These are phyloP conservation scores for Fusarium transvaalense DNA, from an alignment of 2,329 filamentous ascomycete species.

Conservation along the genomic window DNA sequence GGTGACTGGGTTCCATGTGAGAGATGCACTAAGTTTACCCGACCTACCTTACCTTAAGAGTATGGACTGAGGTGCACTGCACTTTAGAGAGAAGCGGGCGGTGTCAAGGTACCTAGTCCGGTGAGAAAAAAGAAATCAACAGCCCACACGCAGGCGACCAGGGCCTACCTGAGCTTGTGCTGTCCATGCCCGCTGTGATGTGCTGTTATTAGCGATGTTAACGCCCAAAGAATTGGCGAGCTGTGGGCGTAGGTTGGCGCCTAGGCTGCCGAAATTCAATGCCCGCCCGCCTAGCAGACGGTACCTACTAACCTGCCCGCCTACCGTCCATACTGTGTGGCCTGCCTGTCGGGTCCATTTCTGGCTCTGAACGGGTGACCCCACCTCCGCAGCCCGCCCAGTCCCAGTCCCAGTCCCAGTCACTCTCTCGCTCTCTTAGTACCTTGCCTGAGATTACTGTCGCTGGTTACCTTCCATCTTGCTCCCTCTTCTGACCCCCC, in stretches of 20 bases:
- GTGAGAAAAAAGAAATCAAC: constrained; percentile 6
- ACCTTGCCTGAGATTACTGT: constrained; percentile 28
- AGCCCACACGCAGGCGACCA: constrained; percentile 1
- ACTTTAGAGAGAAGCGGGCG: not conserved
- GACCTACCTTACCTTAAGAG: not conserved
- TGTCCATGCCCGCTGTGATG: not conserved
- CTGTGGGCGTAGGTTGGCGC: not conserved
- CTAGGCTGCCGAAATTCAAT: constrained; percentile 21
- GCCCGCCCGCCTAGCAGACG: too few species aligned
- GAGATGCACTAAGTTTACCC: constrained; percentile 26
- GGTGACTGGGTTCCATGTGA: constrained; percentile 38
- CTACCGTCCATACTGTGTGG: constrained; percentile 11
- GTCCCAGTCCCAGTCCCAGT: constrained; percentile 27
- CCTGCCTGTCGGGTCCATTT: constrained; percentile 37
- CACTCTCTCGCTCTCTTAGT: constrained; percentile 24
- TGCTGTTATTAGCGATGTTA: constrained; percentile 5
- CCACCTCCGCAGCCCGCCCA: constrained; percentile 43
- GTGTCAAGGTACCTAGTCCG: constrained; percentile 1
- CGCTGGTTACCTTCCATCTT: constrained; percentile 25
- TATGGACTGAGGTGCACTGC: not conserved
- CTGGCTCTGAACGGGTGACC: constrained; percentile 27
- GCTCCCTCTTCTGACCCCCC: constrained; percentile 47
- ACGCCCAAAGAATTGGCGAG: not conserved
- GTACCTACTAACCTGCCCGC: too few species aligned
- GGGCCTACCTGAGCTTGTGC: constrained; percentile 2